phyloP scores from a whole-genome alignment of 805 yeast genomes.

The Lachancea quebecensis region DNA sequence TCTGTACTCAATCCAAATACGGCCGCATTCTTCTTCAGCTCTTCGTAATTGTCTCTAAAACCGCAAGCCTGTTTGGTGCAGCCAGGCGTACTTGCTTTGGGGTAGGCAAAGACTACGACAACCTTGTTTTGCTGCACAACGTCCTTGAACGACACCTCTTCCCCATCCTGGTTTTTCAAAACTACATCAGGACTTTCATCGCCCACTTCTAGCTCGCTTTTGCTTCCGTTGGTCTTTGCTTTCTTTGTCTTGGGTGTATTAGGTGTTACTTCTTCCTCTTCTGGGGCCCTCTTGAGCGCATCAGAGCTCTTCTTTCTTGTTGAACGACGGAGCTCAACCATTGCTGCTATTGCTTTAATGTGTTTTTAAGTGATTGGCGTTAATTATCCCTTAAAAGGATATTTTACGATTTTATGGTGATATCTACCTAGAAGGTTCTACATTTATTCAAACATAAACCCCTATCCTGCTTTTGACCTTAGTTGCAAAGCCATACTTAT shows the following conservation, averaged over 20 bases:
- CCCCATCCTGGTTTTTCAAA: slow-evolving; percentile 63
- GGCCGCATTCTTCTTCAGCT: slow-evolving; percentile 34
- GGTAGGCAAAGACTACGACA: slow-evolving; percentile 67
- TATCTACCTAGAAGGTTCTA: neutral
- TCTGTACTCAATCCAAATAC: slow-evolving; percentile 85
- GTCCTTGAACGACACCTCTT: slow-evolving; percentile 44
- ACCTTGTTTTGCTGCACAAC: slow-evolving; percentile 37
- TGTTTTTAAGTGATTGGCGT: neutral
- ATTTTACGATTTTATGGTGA: too few species aligned
- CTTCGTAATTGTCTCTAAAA: slow-evolving; percentile 58
- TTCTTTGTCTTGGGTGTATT: slow-evolving; percentile 23
- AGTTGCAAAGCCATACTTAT: neutral
- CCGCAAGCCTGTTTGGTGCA: slow-evolving; percentile 95
- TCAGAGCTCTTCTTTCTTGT: slow-evolving; percentile 18
- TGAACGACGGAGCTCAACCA: slow-evolving; percentile 29
- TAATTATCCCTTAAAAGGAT: too few species aligned
- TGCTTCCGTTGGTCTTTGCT: slow-evolving; percentile 8
- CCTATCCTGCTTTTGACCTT: neutral
- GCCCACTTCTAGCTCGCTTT: slow-evolving; percentile 41
- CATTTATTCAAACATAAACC: neutral
- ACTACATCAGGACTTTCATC: slow-evolving; percentile 60
- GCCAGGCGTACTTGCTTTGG: slow-evolving; percentile 91
- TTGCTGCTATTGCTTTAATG: neutral
- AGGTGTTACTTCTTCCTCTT: slow-evolving; percentile 3
- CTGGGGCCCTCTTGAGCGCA: slow-evolving; percentile 9